Evolutionary conservation across 1,139 yeast genomes (phyloP).

Genomic region (Yamadazyma triangularis): DNA sequence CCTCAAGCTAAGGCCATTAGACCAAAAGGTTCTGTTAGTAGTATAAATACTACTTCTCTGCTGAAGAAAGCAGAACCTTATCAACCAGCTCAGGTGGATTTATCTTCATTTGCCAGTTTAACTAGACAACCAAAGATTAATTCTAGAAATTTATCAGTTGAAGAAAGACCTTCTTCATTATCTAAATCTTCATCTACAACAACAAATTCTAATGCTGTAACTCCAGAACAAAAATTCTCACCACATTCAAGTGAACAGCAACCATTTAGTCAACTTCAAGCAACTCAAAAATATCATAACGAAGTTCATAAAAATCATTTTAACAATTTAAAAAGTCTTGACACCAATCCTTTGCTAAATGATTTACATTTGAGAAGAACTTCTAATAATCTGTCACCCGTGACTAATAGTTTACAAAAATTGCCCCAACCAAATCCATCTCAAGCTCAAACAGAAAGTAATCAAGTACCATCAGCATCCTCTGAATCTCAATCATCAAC

Average conservation of each 20-base stretch:
- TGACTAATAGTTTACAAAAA: slow-evolving; percentile 3
- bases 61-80: slow-evolving; percentile 31
- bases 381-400: slow-evolving; percentile 10
- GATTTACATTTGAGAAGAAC: slow-evolving; percentile 12
- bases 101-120: slow-evolving; percentile 44
- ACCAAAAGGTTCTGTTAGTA: slow-evolving; percentile 1
- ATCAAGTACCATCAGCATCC: slow-evolving; percentile 1
- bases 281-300: slow-evolving; percentile 9
- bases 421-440: slow-evolving; percentile 1
- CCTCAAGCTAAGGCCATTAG: background rate
- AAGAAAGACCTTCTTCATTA: slow-evolving; percentile 1
- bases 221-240: slow-evolving; percentile 2
- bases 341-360: slow-evolving; percentile 8
- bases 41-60: slow-evolving; percentile 1
- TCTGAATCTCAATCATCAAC: background rate
- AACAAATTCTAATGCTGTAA: slow-evolving; percentile 1
- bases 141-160: background rate
- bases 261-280: background rate
- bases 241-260: background rate
- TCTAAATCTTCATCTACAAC: slow-evolving; percentile 1
- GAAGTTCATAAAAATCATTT: slow-evolving; percentile 12
- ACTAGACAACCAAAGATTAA: slow-evolving; percentile 38
- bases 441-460: too few relatives aligned
- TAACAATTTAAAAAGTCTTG: slow-evolving; percentile 6
- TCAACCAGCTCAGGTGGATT: slow-evolving; percentile 53